Conservation (phyloP, 2,329 filamentous ascomycete species). For the Acarospora socialis region DNA sequence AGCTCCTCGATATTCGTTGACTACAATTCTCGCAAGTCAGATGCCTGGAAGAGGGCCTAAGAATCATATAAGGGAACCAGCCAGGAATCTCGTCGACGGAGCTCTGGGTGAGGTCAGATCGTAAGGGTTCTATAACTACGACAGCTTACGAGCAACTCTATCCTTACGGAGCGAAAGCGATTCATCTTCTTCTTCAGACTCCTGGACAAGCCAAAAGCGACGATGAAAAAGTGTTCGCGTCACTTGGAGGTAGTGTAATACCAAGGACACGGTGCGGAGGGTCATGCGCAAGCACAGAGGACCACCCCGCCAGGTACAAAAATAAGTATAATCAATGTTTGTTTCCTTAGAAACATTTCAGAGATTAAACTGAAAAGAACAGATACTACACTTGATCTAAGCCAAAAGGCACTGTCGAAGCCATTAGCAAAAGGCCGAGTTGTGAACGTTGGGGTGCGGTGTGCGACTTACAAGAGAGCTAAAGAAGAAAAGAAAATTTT, state of each 20-base stretch:
- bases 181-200: slow-evolving; percentile 12
- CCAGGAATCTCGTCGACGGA: too few relatives aligned
- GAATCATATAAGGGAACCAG: too few relatives aligned
- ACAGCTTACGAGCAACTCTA: too few relatives aligned
- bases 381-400: slow-evolving; percentile 95
- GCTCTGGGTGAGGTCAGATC: too few relatives aligned
- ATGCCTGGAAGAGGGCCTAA: too few relatives aligned
- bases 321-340: slow-evolving; percentile 74
- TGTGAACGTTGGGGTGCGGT: slow-evolving; percentile 1
- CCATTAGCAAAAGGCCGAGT: slow-evolving; percentile 7
- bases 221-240: slow-evolving; percentile 40
- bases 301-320: slow-evolving; percentile 41
- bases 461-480: too few relatives aligned
- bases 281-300: slow-evolving; percentile 63
- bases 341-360: slow-evolving; percentile 63
- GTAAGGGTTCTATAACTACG: too few relatives aligned
- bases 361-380: slow-evolving; percentile 97
- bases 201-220: slow-evolving; percentile 12
- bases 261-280: slow-evolving; percentile 55
- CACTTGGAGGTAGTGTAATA: slow-evolving; percentile 61
- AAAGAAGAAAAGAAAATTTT: slow-evolving; percentile 40
- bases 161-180: too few relatives aligned
- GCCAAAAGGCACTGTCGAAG: slow-evolving; percentile 36
- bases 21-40: too few relatives aligned
- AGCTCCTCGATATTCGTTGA: too few relatives aligned